Conservation (phyloP, 768 basidiomycete species). For the Lenzites betulinus region DNA sequence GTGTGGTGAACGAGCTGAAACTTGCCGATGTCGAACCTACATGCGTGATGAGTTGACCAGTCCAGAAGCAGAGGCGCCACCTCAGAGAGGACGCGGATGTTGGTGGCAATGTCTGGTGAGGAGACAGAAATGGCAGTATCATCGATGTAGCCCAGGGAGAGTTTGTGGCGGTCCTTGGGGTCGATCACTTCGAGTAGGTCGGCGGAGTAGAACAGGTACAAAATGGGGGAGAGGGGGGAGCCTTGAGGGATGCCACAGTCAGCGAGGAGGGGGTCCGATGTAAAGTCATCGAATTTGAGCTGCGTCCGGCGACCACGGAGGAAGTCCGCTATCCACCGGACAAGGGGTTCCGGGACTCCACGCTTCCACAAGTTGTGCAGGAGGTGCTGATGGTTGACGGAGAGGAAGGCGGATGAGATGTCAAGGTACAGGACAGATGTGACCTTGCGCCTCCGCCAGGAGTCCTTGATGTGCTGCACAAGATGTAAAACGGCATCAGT, state of each 20-base stretch:
- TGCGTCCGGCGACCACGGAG: constrained; percentile 19
- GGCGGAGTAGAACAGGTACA: constrained; percentile 37
- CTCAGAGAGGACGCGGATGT: not conserved
- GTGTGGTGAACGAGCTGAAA: constrained; percentile 7
- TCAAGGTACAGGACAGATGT: constrained; percentile 33
- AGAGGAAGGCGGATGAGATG: constrained; percentile 38
- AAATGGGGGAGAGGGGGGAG: constrained; percentile 31
- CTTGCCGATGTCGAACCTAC: constrained; percentile 25
- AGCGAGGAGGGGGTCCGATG: constrained; percentile 20
- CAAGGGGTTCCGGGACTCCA: constrained; percentile 17
- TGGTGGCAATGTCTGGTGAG: not conserved
- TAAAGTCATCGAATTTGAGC: constrained; percentile 31
- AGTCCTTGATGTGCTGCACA: constrained; percentile 20
- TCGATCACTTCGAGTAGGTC: constrained; percentile 17
- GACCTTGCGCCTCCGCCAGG: constrained; percentile 27
- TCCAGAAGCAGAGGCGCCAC: constrained; percentile 11
- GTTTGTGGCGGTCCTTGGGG: constrained; percentile 14
- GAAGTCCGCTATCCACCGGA: constrained; percentile 19
- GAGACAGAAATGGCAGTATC: not conserved
- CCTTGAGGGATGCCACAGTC: constrained; percentile 36
- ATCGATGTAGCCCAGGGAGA: constrained; percentile 19
- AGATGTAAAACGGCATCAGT: constrained; percentile 30
- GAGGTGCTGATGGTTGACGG: constrained; percentile 12
- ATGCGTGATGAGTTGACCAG: constrained; percentile 33
- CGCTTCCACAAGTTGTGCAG: constrained; percentile 18